phyloP scores from a whole-genome alignment of 176 grass and related monocot genomes.

The Echinochloa phyllopogon region DNA sequence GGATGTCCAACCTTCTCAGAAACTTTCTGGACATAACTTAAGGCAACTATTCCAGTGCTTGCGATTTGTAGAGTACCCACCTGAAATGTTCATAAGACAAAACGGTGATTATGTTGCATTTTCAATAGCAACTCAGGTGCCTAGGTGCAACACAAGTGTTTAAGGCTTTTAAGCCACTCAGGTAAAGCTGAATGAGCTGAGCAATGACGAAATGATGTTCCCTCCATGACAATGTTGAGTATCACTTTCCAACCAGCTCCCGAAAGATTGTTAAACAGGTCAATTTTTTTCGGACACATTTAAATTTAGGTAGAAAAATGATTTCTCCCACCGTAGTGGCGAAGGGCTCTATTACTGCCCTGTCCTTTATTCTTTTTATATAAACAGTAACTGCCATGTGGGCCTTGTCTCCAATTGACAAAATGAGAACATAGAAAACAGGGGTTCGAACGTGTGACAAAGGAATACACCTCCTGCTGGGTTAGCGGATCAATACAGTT shows the following conservation, averaged over 20 bases:
- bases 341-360: background rate
- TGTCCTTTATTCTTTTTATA: background rate
- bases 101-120: constrained; percentile 8
- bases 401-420: background rate
- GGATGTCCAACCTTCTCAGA: constrained; percentile 83
- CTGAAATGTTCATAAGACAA: constrained; percentile 53
- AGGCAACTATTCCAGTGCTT: constrained; percentile 92
- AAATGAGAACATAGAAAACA: background rate
- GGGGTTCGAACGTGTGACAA: background rate
- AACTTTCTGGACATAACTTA: constrained; percentile 98
- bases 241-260: constrained; percentile 3
- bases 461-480: background rate
- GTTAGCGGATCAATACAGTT: too few species aligned
- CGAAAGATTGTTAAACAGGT: background rate
- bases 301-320: background rate
- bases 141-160: background rate
- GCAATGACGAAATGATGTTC: background rate
- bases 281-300: background rate
- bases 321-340: background rate
- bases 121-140: constrained; percentile 14
- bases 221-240: background rate
- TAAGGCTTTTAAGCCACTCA: background rate
- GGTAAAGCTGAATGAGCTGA: constrained; percentile 2
- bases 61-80: constrained; percentile 93
- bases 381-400: background rate